Evolutionary conservation across 2,329 filamentous ascomycete genomes (phyloP).

Genomic region (Berkeleyomyces basicola): DNA sequence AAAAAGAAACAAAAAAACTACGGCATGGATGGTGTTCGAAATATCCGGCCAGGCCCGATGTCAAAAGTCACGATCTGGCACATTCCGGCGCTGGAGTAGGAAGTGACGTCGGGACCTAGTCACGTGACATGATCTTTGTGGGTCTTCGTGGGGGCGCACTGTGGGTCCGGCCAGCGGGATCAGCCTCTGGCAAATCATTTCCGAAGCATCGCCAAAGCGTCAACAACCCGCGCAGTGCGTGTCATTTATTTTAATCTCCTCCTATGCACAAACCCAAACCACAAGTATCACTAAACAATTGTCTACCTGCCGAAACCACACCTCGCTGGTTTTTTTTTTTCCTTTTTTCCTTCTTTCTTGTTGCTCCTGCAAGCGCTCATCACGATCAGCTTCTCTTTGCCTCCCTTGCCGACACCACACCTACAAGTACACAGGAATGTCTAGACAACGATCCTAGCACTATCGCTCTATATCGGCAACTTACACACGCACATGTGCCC

Average conservation of each 20-base stretch:
- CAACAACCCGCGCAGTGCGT: neutral
- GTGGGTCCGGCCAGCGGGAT: neutral
- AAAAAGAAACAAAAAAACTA: too few relatives aligned
- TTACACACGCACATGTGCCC: neutral
- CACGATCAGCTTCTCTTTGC: too few relatives aligned
- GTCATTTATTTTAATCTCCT: neutral
- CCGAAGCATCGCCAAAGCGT: neutral
- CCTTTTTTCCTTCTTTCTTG: neutral
- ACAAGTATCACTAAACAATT: neutral
- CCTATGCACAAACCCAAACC: neutral
- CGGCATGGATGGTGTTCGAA: too few relatives aligned
- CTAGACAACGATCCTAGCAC: conserved; percentile 3
- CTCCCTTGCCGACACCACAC: neutral
- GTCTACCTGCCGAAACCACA: neutral
- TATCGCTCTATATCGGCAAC: conserved; percentile 2
- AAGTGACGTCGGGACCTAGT: neutral
- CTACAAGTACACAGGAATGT: neutral
- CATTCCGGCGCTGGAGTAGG: neutral
- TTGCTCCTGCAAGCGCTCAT: neutral
- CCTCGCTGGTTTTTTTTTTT: neutral
- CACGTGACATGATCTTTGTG: neutral
- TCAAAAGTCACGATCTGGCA: neutral
- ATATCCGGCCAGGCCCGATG: too few relatives aligned
- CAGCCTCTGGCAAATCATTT: neutral
- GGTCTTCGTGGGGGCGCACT: neutral